Base-by-base conservation (phyloP, 2,329 filamentous ascomycete species). In the Podosphaera aphanis region DNA sequence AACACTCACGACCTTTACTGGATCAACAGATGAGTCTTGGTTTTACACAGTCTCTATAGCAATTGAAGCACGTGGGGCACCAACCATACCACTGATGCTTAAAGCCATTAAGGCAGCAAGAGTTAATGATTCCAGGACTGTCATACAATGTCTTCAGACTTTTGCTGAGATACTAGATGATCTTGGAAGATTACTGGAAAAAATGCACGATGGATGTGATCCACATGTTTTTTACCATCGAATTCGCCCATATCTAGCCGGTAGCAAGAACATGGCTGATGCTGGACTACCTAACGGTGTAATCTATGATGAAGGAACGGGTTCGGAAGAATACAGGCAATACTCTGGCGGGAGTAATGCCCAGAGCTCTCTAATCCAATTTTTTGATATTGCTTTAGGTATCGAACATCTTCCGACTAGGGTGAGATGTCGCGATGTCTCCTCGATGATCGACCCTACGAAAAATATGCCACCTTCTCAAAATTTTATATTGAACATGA, bases 401-500 rank as follows among this genome's bases (percentile, higher is more conserved):
- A 73, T 98, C 45, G 79, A 90, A 58, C 90, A 98, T 61, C 77
- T 82, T 7, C 85, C 88, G 0, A 95, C 90, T 0, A 88, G 88
- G 35, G 74, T 83, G 53, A 79, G 72, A 60, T 64, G 64, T 16
- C 66, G 66, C 44, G 61, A 62, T 19, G 58, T 63, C 1, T 64
- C 67, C 31, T 3, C 31, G 11, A 18, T 15, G 16, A 15, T 23
- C 8, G 18, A 15, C 13, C 25, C 25, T 29, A 5, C 25, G 5
- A 5, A 6, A 11, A 29, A 29, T 6, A 11, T n/a, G n/a, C n/a
- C 25, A 29, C 69, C 75, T 4, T 69, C 71, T 36, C 76, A 93
- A 64, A 92, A 90, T 57, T 98, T 98, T 64, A 88, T 98, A 58
- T 76, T 82, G 57, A 90, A 98, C 52, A 98, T 98, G 90, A 80